Base-by-base conservation (phyloP, 139 green algal genomes). In the Haematococcus lacustris region DNA sequence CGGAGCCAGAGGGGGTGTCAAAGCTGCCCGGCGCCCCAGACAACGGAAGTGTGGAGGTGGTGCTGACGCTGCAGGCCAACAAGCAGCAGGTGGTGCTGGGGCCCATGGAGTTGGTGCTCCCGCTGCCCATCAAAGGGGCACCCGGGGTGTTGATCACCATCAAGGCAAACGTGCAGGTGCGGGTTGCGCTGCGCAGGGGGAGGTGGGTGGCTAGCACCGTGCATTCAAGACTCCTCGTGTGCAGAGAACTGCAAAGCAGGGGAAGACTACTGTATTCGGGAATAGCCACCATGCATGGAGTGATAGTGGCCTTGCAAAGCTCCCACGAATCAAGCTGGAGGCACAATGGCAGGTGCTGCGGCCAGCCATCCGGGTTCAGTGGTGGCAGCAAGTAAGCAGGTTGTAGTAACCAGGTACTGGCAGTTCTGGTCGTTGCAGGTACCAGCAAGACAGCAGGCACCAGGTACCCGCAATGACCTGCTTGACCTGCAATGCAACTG, bases 21-120 rank as follows among this genome's bases (percentile, higher is more conserved):
- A 88, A 86, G 73, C 81, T 95, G 53, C 73, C 84, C 1, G 87
- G 84, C 25, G 76, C 80, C 2, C 85, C 85, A n/a, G 86, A 91
- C 4, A 80, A 73, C 60, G 78, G 68, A 17, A 75, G 71, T 35
- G 63, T 79, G 2, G 83, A 92, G 35, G 35, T 90, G 2, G 66
- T 78, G 7, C 53, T 90, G 23, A 89, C 85, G 2, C 70, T 92
- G 61, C 74, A 83, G 50, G 68, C 80, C 41, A 78, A 67, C 74
- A 83, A 85, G 74, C 30, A 51, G 53, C 53, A 68, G 38, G 80
- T 89, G 50, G 13, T 51, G 26, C 62, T 72, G 9, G 88, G 89
- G 0, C 73, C 75, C 0, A 50, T 92, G 51, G 76, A 90, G 75
- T 68, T 86, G 9, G 61, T 69, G 17, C 68, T 92, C 51, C 87